Evolutionary conservation across 2,329 filamentous ascomycete genomes (phyloP), one percentile per base, ranked within the genome.

Genomic region (Ophiostoma sp.): DNA sequence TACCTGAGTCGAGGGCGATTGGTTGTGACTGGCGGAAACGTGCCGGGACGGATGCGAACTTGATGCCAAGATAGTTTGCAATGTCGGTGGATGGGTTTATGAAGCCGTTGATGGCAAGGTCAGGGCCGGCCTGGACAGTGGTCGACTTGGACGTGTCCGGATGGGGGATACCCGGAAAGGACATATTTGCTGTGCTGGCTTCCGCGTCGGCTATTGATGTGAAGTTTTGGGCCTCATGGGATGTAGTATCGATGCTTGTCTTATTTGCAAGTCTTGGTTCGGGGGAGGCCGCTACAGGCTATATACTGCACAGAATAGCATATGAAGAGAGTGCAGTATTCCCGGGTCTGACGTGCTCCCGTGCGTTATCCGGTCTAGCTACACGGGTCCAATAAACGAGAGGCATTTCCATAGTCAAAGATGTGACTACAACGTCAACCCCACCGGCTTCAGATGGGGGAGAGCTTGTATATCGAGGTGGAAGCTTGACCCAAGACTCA

Each of bases 51-150:
- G 35, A 23, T 0, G 67, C 71, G 23, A 68, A 72, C 11, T 68
- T 68, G 31, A 72, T 52, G 35, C 69, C 69, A 41, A 72, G 71
- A 36, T 69, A 72, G 68, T 72, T 72, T 68, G 69, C 68, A 27
- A 72, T 69, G 65, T 69, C 68, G 48, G 67, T 68, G 17, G 65
- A 68, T 17, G 71, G 62, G 62, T 65, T 69, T 20, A 72, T 31
- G 44, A 71, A 72, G 10, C 71, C 71, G 27, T 48, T 36, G 39
- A 72, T 11, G 17, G 64, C 20, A 13, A 64, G 69, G 15, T 31
- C 44, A 4, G 44, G 15, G 31, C 20, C 54, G 13, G 66, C 60
- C 27, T 41, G 65, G 7, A 72, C 67, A 10, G 39, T 35, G 44
- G 62, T 39, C 4, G 68, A 27, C 33, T 23, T 36, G 17, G 62